A percentile compares a stretch with the other conserved stretches of the same genome.
These are phyloP conservation scores for Colletotrichum tofieldiae DNA, from an alignment of 2,329 filamentous ascomycete genomes.

Conservation along the genomic window DNA sequence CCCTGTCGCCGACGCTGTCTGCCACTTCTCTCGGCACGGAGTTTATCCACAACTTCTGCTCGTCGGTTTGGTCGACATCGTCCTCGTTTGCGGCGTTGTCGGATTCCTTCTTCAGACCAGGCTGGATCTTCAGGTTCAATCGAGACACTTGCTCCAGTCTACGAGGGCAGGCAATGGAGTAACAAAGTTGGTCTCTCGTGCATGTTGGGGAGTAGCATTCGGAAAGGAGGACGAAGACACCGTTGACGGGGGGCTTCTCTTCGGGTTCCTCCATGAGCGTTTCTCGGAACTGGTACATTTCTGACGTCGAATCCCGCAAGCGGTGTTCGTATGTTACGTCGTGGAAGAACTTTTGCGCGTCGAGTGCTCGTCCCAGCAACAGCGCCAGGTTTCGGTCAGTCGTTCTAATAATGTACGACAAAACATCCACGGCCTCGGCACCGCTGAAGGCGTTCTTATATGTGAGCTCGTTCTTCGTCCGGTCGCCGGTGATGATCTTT, in stretches of 20 bases:
- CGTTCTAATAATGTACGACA: constrained; percentile 97
- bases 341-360: constrained; percentile 99
- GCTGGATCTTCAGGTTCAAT: constrained; percentile 92
- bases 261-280: constrained; percentile 89
- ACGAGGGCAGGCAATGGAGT: constrained; percentile 96
- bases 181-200: constrained; percentile 94
- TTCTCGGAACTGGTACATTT: constrained; percentile 98
- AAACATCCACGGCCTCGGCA: constrained; percentile 93
- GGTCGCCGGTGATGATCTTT: constrained; percentile 87
- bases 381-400: constrained; percentile 95
- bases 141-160: constrained; percentile 95
- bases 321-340: constrained; percentile 99
- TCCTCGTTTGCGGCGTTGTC: constrained; percentile 79
- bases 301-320: constrained; percentile 90
- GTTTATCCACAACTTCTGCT: constrained; percentile 99
- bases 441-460: constrained; percentile 99
- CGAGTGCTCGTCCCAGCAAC: constrained; percentile 89
- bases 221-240: constrained; percentile 94
- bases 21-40: constrained; percentile 96
- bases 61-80: constrained; percentile 86
- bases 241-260: constrained; percentile 83
- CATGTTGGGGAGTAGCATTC: constrained; percentile 99
- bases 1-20: constrained; percentile 88
- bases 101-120: constrained; percentile 81
- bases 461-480: constrained; percentile 95